phyloP scores from a whole-genome alignment of 2,329 filamentous ascomycete genomes.

The Fusarium nematophilum region DNA sequence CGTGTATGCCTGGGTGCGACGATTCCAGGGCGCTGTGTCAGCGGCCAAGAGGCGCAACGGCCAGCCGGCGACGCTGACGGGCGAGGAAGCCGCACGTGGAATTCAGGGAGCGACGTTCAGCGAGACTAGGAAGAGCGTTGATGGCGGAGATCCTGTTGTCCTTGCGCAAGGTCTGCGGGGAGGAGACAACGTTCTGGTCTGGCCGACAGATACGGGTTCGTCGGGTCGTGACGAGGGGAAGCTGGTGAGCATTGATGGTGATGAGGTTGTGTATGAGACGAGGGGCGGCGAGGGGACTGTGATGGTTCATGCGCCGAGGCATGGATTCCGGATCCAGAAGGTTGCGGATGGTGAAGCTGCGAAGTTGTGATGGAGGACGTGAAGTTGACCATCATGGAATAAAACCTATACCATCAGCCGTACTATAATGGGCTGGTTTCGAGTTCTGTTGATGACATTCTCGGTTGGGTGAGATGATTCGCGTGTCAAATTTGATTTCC shows the following conservation, averaged over 20 bases:
- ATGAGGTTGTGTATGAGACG: slow-evolving; percentile 70
- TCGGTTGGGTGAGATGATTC: too few relatives aligned
- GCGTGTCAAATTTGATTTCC: too few relatives aligned
- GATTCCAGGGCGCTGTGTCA: slow-evolving; percentile 65
- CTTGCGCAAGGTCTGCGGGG: slow-evolving; percentile 59
- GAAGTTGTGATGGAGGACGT: slow-evolving; percentile 19
- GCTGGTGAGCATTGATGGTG: slow-evolving; percentile 62
- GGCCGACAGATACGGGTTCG: slow-evolving; percentile 71
- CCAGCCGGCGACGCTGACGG: slow-evolving; percentile 58
- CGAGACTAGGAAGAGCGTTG: slow-evolving; percentile 57
- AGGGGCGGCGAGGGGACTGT: slow-evolving; percentile 56
- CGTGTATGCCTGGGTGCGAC: slow-evolving; percentile 71
- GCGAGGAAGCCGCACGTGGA: slow-evolving; percentile 62
- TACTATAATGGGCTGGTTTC: too few relatives aligned
- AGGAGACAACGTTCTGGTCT: slow-evolving; percentile 67
- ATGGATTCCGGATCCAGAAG: slow-evolving; percentile 64
- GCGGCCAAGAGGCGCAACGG: slow-evolving; percentile 51
- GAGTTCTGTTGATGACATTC: too few relatives aligned
- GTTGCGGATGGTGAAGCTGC: slow-evolving; percentile 47
- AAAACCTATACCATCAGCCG: too few relatives aligned
- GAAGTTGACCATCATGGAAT: too few relatives aligned
- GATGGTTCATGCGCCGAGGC: slow-evolving; percentile 70
- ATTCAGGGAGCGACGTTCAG: slow-evolving; percentile 60
- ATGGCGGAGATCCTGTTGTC: slow-evolving; percentile 60
- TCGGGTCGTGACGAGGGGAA: slow-evolving; percentile 68